Evolutionary conservation across 495 filamentous ascomycete genomes (phyloP), one percentile per base, ranked within the genome.

Genomic region (Trypethelium eluteriae): DNA sequence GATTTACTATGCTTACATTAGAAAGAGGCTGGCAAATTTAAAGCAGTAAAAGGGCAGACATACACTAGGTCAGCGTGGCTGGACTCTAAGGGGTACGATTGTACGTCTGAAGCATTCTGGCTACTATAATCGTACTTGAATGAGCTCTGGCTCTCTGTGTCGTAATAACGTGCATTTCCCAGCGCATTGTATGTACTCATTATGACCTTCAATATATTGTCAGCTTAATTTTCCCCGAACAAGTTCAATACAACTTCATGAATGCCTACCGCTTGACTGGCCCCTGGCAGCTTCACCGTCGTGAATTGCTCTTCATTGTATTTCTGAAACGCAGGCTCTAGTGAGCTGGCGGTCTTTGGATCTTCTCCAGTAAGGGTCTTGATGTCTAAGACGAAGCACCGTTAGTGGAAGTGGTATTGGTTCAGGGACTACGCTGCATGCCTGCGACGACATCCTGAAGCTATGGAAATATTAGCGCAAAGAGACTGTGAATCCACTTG

Each of bases 231-330:
- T 18, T 44, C 41, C 41, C 14, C 41, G 6, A 44, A 44, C 14
- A 14, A 62, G 38, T 16, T 35, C 50, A 16, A 32, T 16, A 34
- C 12, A 16, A 49, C 41, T n/a, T 11, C 44, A 62, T 50, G 12
- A 50, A 2, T 39, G 72, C 81, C 62, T 66, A 91, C 89, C 78
- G 83, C 80, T 75, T 94, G 85, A 75, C 86, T 92, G 65, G 88
- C 83, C 11, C 91, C 91, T 4, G 94, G 94, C 14, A 98, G 84
- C 80, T 96, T 96, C 63, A 89, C 86, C 9, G 90, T 90, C 38
- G 86, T 77, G 75, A 97, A 88, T 76, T 99, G 95, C 76, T 91
- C 88, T 76, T 97, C 93, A 73, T 96, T 98, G 84, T 99, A 97
- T 76, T 88, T 89, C 78, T 93, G 83, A 78, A 97, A 94, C 0